Base-by-base conservation (phyloP, 768 basidiomycete species). In the Lactarius hengduanensis region DNA sequence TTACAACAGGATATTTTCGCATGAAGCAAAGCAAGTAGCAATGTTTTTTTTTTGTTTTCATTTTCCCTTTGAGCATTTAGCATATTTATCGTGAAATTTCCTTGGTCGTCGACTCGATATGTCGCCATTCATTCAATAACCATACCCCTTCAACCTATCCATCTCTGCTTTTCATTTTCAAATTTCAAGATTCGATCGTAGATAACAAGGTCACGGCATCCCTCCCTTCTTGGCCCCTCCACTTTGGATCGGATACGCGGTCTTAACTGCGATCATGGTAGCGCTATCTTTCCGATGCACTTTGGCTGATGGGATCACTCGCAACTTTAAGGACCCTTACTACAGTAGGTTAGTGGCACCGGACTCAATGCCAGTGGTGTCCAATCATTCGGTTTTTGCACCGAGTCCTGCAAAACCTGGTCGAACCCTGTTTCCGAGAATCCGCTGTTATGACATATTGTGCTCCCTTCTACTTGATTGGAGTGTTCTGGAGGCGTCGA, bases 1-100 rank as follows among this genome's bases (percentile, higher is more conserved):
- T 32, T 67, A 34, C 66, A 63, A 4, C 58, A 58, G 26, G 66
- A 63, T 43, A 63, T 63, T 22, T 67, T 67, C 32, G 58, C 50
- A 55, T 63, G 53, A 63, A 53, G 9, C 22, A 26, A n/a, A 50
- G 22, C 11, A 26, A 26, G 22, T 26, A 26, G 11, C 47, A 22
- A 26, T 40, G 18, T 18, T 56, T 34, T 9, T 56, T 56, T 26
- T 22, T 26, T 9, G 13, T 16, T 53, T 53, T 26, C 10, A 11
- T 11, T 20, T 20, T 45, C 22, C 10, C 47, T 4, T 50, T 26
- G 47, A 26, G 47, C 47, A 50, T 50, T 47, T 53, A 26, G 50
- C 26, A 50, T 50, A 50, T 50, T 26, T 50, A 41, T 41, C 40
- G 16, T 18, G 41, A 41, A 18, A 41, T 41, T 41, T 41, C 41